Percentiles rank a stretch among this genome's conserved stretches.
phyloP scores from a whole-genome alignment of 495 filamentous ascomycete species.

The Jackrogersella multiformis region DNA sequence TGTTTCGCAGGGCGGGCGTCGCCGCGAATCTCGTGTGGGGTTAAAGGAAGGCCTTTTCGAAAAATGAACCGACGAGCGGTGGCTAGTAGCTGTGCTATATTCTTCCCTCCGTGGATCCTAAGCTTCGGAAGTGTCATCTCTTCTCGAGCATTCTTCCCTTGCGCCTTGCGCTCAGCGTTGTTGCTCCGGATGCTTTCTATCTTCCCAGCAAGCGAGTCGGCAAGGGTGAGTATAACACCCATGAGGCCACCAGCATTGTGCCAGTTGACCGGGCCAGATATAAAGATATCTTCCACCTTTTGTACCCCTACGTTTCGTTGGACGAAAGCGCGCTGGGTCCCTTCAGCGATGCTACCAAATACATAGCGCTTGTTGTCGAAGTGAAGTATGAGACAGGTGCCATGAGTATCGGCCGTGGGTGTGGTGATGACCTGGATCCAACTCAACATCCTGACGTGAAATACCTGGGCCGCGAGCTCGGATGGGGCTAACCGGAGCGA shows the following conservation, averaged over 20 bases:
- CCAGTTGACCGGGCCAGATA: slow-evolving; percentile 83
- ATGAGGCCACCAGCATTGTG: slow-evolving; percentile 78
- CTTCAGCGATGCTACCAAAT: slow-evolving; percentile 86
- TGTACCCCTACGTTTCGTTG: slow-evolving; percentile 69
- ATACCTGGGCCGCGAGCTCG: neutral
- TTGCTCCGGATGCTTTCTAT: slow-evolving; percentile 34
- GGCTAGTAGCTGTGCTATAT: slow-evolving; percentile 80
- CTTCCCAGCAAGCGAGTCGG: slow-evolving; percentile 64
- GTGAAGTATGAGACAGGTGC: slow-evolving; percentile 76
- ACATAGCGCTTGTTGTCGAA: slow-evolving; percentile 85
- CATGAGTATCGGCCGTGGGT: slow-evolving; percentile 91
- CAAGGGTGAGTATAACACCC: slow-evolving; percentile 82
- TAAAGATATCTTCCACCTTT: slow-evolving; percentile 77
- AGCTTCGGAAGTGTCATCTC: slow-evolving; percentile 50
- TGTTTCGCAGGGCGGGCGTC: slow-evolving; percentile 43
- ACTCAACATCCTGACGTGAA: slow-evolving; percentile 67
- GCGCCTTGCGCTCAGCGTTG: slow-evolving; percentile 45
- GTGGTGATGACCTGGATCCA: slow-evolving; percentile 76
- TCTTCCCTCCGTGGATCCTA: slow-evolving; percentile 79
- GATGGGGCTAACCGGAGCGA: too few species aligned
- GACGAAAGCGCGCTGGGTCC: slow-evolving; percentile 77
- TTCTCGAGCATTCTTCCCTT: slow-evolving; percentile 36
- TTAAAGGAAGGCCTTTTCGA: slow-evolving; percentile 77
- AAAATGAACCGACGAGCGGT: slow-evolving; percentile 90
- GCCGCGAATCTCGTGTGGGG: slow-evolving; percentile 68